phyloP scores from a whole-genome alignment of 331 rosid species.

The Dryas integrifolia region DNA sequence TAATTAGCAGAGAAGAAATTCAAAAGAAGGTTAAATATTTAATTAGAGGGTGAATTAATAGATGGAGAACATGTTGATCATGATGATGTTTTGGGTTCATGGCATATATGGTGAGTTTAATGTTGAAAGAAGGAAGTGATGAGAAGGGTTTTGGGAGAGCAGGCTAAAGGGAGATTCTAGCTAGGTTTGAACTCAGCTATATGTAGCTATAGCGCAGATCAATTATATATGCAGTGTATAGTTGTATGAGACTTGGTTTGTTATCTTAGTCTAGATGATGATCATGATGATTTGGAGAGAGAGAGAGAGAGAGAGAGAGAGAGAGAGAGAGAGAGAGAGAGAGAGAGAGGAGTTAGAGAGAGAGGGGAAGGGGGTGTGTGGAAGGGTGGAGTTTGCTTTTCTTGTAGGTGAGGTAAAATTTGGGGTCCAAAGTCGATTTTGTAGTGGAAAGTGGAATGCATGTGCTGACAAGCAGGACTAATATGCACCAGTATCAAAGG shows the following conservation, averaged over 20 bases:
- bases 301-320: conserved; percentile 28
- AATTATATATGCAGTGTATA: conserved; percentile 33
- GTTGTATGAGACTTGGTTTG: conserved; percentile 29
- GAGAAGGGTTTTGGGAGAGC: conserved; percentile 14
- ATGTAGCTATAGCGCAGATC: conserved; percentile 8
- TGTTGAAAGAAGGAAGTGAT: conserved; percentile 16
- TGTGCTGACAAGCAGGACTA: conserved; percentile 84
- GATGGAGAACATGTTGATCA: conserved; percentile 3
- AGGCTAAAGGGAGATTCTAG: conserved; percentile 1
- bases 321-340: conserved; percentile 24
- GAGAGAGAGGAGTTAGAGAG: conserved; percentile 20
- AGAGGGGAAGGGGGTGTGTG: conserved; percentile 33
- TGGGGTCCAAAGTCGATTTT: conserved; percentile 89
- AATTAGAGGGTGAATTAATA: conserved; percentile 5
- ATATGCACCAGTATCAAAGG: conserved; percentile 75
- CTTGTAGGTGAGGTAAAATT: conserved; percentile 84
- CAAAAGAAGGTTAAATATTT: neutral
- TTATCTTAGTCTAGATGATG: conserved; percentile 30
- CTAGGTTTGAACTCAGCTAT: conserved; percentile 20
- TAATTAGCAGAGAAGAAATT: too few species aligned
- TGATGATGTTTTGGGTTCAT: conserved; percentile 17
- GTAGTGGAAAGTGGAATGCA: conserved; percentile 96
- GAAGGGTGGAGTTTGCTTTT: conserved; percentile 63
- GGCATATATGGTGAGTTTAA: conserved; percentile 7
- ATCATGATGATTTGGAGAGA: conserved; percentile 29